Base-by-base conservation (phyloP, 768 basidiomycete species). In the Hypholoma fasciculare region DNA sequence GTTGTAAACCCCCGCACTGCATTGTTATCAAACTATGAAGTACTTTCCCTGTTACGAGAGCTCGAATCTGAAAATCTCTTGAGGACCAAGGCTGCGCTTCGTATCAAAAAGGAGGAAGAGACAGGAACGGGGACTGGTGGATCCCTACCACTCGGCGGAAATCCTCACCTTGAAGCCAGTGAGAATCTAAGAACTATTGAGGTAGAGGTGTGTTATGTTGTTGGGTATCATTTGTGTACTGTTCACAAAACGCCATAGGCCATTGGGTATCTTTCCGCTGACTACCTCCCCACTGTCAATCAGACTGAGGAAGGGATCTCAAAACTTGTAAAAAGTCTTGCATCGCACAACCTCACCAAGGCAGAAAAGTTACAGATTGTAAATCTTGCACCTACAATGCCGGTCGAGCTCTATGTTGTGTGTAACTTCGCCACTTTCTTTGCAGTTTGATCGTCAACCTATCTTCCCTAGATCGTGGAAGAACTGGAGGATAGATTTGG, bases 331-430 rank as follows among this genome's bases (percentile, higher is more conserved):
- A 82, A 84, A 56, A 76, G 76, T 39, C 83, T 98, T 9, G 81
- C 83, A 2, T 75, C 83, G 17, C 90, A 85, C 61, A 80, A 82
- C 36, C 76, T 98, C 60, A 96, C 94, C 1, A 97, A 96, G 65
- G 85, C 90, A 2, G 96, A 98, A 78, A 94, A 95, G 67, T 79
- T 97, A 3, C 93, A 96, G 67, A 81, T 97, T 37, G 87, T 93
- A n/a, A 97, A 98, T 67, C 79, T 96, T 5, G 89, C 88, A 0
- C 96, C 96, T 1, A 87, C 84, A 7, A 80, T 86, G 48, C 78
- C 86, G 0, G 92, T 96, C 23, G 92, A 95, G 69, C 84, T 97
- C 23, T 96, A 97, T 67, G 89, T 92, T 56, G 94, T 96, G 62
- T 47, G 92, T 82, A 34, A 34, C 30, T 34, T 34, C 30, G 9